These are phyloP conservation scores for Acanthamoeba castellanii DNA, from an alignment of 208 protist species.

Conservation along the genomic window DNA sequence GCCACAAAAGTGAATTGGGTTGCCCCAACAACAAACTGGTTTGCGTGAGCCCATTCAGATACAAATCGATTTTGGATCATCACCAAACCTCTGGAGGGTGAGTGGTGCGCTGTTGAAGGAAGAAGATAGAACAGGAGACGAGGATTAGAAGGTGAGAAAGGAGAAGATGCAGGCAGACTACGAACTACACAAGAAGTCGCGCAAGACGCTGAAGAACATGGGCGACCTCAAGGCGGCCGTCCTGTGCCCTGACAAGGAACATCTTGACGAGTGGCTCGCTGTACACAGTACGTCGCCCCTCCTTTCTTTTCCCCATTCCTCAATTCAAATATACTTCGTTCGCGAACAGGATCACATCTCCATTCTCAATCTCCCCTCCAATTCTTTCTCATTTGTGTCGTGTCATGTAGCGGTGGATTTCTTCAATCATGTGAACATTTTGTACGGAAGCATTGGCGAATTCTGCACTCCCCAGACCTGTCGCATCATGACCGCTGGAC, in stretches of 20 bases:
- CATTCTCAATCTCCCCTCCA: background rate
- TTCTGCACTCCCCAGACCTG: conserved; percentile 97
- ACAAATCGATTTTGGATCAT: background rate
- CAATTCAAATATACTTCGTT: background rate
- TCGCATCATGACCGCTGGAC: conserved; percentile 96
- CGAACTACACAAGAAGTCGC: conserved; percentile 49
- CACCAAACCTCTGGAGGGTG: background rate
- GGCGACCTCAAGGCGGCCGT: conserved; percentile 91
- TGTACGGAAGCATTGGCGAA: conserved; percentile 98
- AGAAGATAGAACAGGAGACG: background rate
- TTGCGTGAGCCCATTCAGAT: background rate
- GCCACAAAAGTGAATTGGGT: background rate
- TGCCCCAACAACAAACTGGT: background rate
- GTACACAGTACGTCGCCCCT: conserved; percentile 88
- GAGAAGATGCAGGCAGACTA: background rate
- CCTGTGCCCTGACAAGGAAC: conserved; percentile 94
- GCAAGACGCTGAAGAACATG: conserved; percentile 53
- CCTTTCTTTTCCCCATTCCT: background rate
- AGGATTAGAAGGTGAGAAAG: background rate
- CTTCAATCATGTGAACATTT: conserved; percentile 99
- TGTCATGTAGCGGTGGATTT: conserved; percentile 95
- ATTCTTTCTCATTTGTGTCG: background rate
- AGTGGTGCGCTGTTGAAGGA: background rate
- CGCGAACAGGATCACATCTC: background rate
- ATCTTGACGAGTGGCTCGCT: conserved; percentile 97